Conservation (phyloP, 805 yeast species). For the Lipomyces orientalis region DNA sequence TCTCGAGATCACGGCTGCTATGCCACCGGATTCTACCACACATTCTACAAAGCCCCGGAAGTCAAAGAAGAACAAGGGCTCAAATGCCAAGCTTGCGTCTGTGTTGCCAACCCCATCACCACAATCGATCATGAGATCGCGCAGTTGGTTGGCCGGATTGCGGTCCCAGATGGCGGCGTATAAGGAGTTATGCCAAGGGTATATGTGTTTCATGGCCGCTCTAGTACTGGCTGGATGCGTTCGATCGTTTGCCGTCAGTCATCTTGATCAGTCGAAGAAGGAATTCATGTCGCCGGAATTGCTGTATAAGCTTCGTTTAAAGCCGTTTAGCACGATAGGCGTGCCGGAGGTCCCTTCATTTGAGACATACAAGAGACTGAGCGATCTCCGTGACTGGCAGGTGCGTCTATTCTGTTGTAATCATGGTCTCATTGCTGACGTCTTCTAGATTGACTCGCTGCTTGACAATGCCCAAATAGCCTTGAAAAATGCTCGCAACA, state of each 20-base stretch:
- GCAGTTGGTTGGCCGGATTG: constrained; percentile 34
- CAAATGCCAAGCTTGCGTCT: constrained; percentile 30
- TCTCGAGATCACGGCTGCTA: constrained; percentile 35
- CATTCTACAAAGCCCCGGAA: background rate
- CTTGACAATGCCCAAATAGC: constrained; percentile 15
- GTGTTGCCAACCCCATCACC: constrained; percentile 27
- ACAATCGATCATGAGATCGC: constrained; percentile 1
- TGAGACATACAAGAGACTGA: constrained; percentile 43
- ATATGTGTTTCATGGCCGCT: constrained; percentile 26
- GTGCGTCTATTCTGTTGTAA: constrained; percentile 5
- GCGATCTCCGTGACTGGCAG: constrained; percentile 13
- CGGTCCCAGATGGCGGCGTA: constrained; percentile 14
- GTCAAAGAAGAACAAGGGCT: constrained; percentile 1
- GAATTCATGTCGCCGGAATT: constrained; percentile 40
- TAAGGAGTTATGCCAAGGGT: constrained; percentile 22
- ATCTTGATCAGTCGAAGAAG: constrained; percentile 2
- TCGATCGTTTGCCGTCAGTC: background rate
- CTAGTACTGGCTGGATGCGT: constrained; percentile 17
- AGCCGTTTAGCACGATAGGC: constrained; percentile 80
- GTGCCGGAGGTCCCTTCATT: constrained; percentile 69
- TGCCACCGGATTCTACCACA: background rate
- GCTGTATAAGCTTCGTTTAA: constrained; percentile 67
- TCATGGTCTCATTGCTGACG: background rate
- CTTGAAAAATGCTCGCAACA: constrained; percentile 7
- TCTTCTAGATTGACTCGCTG: constrained; percentile 9